Evolutionary conservation across 129 eudicot species (phyloP), one percentile per base, ranked within the genome.

Genomic region (Escallonia herrerae): DNA sequence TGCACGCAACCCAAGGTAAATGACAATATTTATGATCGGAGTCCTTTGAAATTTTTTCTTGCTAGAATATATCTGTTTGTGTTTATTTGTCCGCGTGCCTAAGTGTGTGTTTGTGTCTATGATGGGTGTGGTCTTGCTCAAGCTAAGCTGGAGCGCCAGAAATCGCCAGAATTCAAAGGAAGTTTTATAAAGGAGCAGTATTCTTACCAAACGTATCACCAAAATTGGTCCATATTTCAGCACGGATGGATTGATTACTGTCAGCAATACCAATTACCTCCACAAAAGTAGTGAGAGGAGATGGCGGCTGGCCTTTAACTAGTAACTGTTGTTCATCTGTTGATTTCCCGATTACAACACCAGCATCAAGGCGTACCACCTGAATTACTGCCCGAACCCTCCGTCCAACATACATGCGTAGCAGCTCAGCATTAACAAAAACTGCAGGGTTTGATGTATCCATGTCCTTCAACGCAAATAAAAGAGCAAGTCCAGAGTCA

Each of bases 191-290:
- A 33, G 51, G 15, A 51, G 42, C 5, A 60, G 63, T 40, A 47
- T 42, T 6, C 58, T 41, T 83, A 88, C 95, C 96, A 43, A 91
- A 77, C 8, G 62, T 41, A 80, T 93, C 98, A 40, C 98, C 98
- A 63, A 93, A 88, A 63, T 88, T 93, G 67, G 91, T 88, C 86
- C 86, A 80, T 2, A 70, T 77, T 13, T 93, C 95, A 4, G 98
- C 91, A 22, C 64, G 70, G 58, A 93, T 77, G 42, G 91, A 79
- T 37, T 79, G 95, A 43, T 63, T 65, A 57, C 58, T 77, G 15
- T 93, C 95, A 64, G 95, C 98, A 63, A 93, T 82, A 66, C 98
- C 98, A 60, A 88, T 82, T 15, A 86, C 87, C 78, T 93, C 98
- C 40, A 93, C 91, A 65, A 81, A 85, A 55, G 91, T 83, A 7